Conservation (phyloP, 2,329 filamentous ascomycete species). For the Thielaviopsis musarum region DNA sequence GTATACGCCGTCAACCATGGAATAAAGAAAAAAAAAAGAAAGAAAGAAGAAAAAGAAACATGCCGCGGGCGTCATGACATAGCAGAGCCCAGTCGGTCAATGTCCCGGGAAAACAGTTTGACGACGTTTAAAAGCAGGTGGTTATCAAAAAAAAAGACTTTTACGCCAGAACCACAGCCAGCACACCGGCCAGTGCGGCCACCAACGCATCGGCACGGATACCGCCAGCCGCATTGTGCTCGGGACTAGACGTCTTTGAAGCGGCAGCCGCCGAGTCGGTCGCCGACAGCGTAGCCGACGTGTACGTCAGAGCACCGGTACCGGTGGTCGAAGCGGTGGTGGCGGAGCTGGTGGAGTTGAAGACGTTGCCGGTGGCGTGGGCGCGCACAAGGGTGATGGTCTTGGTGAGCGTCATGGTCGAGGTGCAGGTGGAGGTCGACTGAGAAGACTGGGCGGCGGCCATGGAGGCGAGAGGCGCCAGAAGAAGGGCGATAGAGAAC, state of each 20-base stretch:
- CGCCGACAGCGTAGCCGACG: constrained; percentile 16
- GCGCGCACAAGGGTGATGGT: constrained; percentile 34
- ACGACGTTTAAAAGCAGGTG: too few relatives aligned
- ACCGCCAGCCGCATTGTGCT: constrained; percentile 22
- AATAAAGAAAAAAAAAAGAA: background rate
- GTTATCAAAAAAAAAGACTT: constrained; percentile 1
- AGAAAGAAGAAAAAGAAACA: constrained; percentile 5
- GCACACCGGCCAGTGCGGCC: constrained; percentile 32
- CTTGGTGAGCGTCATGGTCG: constrained; percentile 33
- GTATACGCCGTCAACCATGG: background rate
- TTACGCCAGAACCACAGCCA: constrained; percentile 37
- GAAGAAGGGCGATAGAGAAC: constrained; percentile 26
- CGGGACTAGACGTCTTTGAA: constrained; percentile 22
- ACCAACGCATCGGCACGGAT: constrained; percentile 29
- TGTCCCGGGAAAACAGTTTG: too few relatives aligned
- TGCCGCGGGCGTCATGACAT: background rate
- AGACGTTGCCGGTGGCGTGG: constrained; percentile 15
- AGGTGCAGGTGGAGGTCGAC: constrained; percentile 29
- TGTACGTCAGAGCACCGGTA: constrained; percentile 20
- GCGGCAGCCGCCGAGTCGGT: constrained; percentile 16
- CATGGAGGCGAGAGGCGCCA: constrained; percentile 33
- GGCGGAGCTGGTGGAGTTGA: too few relatives aligned
- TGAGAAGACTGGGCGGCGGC: constrained; percentile 20
- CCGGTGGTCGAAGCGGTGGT: constrained; percentile 20
- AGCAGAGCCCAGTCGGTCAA: background rate